Base-by-base conservation (phyloP, 176 grass and related monocot species). In the Saccharum spontaneum region DNA sequence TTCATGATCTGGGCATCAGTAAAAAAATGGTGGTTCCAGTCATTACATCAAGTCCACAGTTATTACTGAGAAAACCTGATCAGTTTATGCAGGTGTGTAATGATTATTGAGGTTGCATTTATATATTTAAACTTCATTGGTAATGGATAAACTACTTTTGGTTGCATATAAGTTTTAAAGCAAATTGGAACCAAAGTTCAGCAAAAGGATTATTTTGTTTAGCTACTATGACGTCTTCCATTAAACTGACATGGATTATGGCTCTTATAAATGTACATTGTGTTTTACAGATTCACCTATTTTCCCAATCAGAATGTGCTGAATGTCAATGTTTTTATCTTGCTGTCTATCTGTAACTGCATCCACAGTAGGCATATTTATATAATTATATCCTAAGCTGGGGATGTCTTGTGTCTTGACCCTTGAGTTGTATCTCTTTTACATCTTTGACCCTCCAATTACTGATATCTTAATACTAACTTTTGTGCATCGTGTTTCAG, bases 1-100 rank as follows among this genome's bases (percentile, higher is more conserved):
- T 98, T 92, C 82, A 76, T 88, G 89, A 89, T 81, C 60, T 98
- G 54, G 85, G 89, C 66, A 76, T 94, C 86, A 88, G 54, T 83
- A 92, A 86, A 73, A 93, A 90, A 90, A 95, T 79, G 89, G 37
- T 90, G 74, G 78, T 92, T 57, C 91, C 89, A 78, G 73, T 98
- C 71, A 88, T 95, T 84, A 94, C 96, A 75, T 94, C 91, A 77
- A 98, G 93, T 69, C 96, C 96, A 8, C 96, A 98, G 76, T 88
- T 98, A 79, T 82, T 98, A 69, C 77, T 98, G 49, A 95, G 75
- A 90, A 98, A 89, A 88, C 89, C 89, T 75, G 83, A 88, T 83
- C 87, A 98, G 55, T 81, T 92, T 85, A 73, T 90, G 69, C 85
- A 92, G 93, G 96, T 95, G 39, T 54, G 60, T 84, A 64, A 38